These are phyloP conservation scores for Ophiostoma sp. DNA, from an alignment of 2,329 filamentous ascomycete genomes.

Conservation along the genomic window DNA sequence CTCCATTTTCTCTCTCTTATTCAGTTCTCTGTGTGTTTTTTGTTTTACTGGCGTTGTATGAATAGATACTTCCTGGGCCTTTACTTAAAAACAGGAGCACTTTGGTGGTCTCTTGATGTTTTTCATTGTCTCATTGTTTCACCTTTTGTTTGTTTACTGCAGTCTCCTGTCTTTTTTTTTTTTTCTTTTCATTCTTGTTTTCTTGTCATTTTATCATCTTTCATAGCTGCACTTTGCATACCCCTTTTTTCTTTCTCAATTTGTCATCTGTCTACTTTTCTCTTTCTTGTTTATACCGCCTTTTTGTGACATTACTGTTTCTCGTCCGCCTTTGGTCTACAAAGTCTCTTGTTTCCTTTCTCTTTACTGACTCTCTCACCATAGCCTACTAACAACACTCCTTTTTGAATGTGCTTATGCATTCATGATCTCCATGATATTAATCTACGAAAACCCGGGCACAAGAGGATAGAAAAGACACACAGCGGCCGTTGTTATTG, in stretches of 20 bases:
- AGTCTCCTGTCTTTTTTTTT: not conserved
- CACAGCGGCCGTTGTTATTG: not conserved
- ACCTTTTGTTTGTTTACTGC: not conserved
- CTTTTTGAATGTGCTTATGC: slow-evolving; percentile 26
- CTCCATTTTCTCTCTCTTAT: not conserved
- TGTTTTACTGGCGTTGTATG: slow-evolving; percentile 23
- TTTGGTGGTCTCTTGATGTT: slow-evolving; percentile 15
- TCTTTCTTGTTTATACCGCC: slow-evolving; percentile 30
- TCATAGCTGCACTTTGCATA: slow-evolving; percentile 8
- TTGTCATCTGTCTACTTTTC: slow-evolving; percentile 38
- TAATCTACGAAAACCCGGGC: slow-evolving; percentile 26
- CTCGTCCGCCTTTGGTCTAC: not conserved
- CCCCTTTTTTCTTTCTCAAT: slow-evolving; percentile 29
- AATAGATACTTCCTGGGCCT: slow-evolving; percentile 7
- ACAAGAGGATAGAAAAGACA: not conserved
- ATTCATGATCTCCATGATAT: slow-evolving; percentile 30
- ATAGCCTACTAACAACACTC: not conserved
- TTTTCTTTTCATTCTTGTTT: not conserved
- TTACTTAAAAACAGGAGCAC: not conserved
- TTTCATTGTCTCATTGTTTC: not conserved
- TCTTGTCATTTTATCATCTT: slow-evolving; percentile 4
- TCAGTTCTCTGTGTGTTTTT: not conserved
- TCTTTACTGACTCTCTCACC: not conserved
- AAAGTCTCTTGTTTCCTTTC: not conserved
- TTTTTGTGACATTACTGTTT: slow-evolving; percentile 17